Conservation (phyloP, 1,284 basidiomycete species). For the Ustilago cynodontis region DNA sequence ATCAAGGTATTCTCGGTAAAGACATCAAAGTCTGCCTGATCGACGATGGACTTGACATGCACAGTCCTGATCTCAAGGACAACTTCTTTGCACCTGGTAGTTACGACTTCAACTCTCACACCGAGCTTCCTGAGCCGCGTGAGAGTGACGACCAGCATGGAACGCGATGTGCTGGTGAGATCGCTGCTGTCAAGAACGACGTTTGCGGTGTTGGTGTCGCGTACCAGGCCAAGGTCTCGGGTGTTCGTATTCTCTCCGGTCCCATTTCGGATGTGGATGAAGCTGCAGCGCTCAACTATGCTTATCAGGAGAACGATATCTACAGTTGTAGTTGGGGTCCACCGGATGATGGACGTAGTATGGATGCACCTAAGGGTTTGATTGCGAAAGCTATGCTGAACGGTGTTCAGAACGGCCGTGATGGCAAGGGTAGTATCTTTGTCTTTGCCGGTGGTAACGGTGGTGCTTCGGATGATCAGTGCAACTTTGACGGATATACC, state of each 20-base stretch:
- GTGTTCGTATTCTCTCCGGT: slow-evolving; percentile 93
- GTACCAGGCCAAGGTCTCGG: slow-evolving; percentile 89
- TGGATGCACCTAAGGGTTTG: slow-evolving; percentile 93
- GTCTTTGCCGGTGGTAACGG: slow-evolving; percentile 99
- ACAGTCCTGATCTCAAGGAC: slow-evolving; percentile 84
- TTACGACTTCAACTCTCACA: slow-evolving; percentile 97
- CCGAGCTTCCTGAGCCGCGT: slow-evolving; percentile 84
- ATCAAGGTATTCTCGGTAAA: slow-evolving; percentile 84
- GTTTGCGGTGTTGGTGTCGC: slow-evolving; percentile 96
- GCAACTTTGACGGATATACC: slow-evolving; percentile 99
- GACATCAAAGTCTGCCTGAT: slow-evolving; percentile 90
- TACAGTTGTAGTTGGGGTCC: slow-evolving; percentile 99
- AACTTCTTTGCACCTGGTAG: slow-evolving; percentile 93
- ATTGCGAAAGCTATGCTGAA: slow-evolving; percentile 96
- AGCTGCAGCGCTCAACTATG: slow-evolving; percentile 92
- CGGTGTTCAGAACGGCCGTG: slow-evolving; percentile 90
- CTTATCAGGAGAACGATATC: slow-evolving; percentile 90
- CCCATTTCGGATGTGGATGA: slow-evolving; percentile 99
- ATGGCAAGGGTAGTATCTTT: slow-evolving; percentile 90
- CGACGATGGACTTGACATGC: slow-evolving; percentile 95
- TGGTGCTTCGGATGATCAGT: slow-evolving; percentile 90
- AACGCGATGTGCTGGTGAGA: slow-evolving; percentile 96
- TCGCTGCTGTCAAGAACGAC: slow-evolving; percentile 95
- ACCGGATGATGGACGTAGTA: slow-evolving; percentile 91
- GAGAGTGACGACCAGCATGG: slow-evolving; percentile 95